Evolutionary conservation across 1,139 yeast species (phyloP).

Genomic region (Taphrina flavorubra): DNA sequence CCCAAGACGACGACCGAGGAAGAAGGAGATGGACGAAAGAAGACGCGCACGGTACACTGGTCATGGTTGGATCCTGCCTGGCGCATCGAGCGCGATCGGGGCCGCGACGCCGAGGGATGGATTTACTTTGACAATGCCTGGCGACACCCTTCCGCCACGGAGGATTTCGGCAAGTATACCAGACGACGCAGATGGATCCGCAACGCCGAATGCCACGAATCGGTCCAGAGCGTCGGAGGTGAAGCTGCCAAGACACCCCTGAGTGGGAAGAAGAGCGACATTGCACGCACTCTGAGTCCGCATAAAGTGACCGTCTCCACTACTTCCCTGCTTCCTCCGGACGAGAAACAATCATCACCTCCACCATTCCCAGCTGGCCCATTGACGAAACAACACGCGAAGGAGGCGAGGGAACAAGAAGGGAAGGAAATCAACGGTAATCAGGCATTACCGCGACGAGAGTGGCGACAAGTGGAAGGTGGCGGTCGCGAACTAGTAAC

Average conservation of each 20-base stretch:
- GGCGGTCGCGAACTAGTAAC: conserved; percentile 33
- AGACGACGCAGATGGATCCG: conserved; percentile 40
- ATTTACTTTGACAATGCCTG: conserved; percentile 90
- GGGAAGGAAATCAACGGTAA: neutral
- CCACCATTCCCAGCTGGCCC: neutral
- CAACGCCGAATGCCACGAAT: conserved; percentile 37
- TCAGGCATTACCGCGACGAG: conserved; percentile 17
- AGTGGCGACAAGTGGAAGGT: conserved; percentile 26
- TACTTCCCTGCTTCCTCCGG: neutral
- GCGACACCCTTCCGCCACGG: conserved; percentile 83
- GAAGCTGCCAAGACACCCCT: neutral
- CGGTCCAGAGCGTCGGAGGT: too few relatives aligned
- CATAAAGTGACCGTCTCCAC: conserved; percentile 7
- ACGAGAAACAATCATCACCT: neutral
- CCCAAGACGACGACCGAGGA: conserved; percentile 63
- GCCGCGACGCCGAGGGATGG: conserved; percentile 72
- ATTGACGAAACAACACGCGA: neutral
- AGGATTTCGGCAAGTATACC: conserved; percentile 86
- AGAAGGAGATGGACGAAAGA: neutral
- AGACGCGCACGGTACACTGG: conserved; percentile 57
- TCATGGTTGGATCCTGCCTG: conserved; percentile 93
- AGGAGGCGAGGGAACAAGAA: neutral
- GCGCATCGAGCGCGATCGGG: conserved; percentile 62
- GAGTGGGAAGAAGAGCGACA: neutral
- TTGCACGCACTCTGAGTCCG: conserved; percentile 4